Base-by-base conservation (phyloP, 495 filamentous ascomycete species). In the Pseudoneurospora amorphoporcata region DNA sequence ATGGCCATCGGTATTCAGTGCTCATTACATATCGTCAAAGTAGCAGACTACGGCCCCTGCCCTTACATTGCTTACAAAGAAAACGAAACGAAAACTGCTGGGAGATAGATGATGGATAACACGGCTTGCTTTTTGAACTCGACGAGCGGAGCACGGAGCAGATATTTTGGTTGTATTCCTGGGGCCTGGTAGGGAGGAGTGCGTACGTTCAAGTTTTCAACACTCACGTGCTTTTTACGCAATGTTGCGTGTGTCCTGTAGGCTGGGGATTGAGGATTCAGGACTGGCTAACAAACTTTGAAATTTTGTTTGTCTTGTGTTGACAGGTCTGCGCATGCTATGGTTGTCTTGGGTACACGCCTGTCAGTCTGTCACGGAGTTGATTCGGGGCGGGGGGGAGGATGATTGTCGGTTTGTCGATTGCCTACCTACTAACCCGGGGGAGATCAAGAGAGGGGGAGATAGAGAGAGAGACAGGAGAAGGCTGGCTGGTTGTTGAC, bases 51-150 rank as follows among this genome's bases (percentile, higher is more conserved):
- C 47, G 76, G 76, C 12, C 76, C 76, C 12, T 77, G 76, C 47
- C 74, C 74, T 16, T 72, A 72, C 71, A 23, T 23, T 23, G 23
- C 23, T 23, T 23, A 23, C 23, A 23, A 23, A 23, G 23, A 23
- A 76, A 76, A 8, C 72, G 72, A 32, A 77, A 77, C 32, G 45
- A 70, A 0, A 73, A 73, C 40, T 77, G 76, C 74, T 69, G 47
- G 19, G 76, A 77, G n/a, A 76, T 77, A 77, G n/a, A 76, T 77
- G 39, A 77, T 77, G 76, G 76, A 77, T 39, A 77, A 76, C 68
- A 77, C 76, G 1, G 76, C 74, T 23, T 77, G 76, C 8, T 77
- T 77, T 6, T 9, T 77, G 1, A 73, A 77, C 8, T 74, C 74
- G 9, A 69, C 37, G 8, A 74, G 72, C 23, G n/a, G n/a, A 23